Evolutionary conservation across 345 rosid species (phyloP).

Genomic region (Psidium friedrichsthalianum): DNA sequence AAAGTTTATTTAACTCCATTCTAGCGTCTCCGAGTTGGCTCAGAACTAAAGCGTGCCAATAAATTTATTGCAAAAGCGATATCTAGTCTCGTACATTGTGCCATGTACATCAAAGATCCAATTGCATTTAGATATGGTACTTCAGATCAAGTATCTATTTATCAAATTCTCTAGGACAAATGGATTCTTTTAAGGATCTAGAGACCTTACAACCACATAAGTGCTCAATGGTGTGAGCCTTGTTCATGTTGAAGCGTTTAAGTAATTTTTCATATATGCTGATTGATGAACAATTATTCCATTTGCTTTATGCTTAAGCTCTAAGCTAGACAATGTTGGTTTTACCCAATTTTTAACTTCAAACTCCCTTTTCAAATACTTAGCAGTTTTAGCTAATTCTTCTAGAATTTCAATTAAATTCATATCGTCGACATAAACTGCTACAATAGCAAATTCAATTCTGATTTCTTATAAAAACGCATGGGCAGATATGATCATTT

Average conservation of each 20-base stretch:
- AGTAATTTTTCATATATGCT: not conserved
- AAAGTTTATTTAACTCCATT: not conserved
- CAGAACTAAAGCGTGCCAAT: not conserved
- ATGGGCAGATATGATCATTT: not conserved
- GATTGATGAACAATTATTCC: not conserved
- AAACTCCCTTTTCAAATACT: not conserved
- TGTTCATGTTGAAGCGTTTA: too few relatives aligned
- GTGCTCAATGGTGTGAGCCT: too few relatives aligned
- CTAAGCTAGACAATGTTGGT: not conserved
- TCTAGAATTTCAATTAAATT: not conserved
- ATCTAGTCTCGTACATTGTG: not conserved
- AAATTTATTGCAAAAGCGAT: not conserved
- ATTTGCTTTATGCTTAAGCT: not conserved
- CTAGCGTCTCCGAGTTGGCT: not conserved
- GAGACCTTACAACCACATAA: not conserved
- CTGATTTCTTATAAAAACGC: not conserved
- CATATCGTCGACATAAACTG: not conserved
- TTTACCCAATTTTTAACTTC: not conserved
- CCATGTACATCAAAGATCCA: not conserved
- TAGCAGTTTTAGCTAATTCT: not conserved
- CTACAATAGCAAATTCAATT: not conserved
- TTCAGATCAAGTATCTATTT: too few relatives aligned
- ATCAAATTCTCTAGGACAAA: not conserved
- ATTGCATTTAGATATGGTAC: not conserved
- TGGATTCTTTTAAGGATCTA: not conserved